Conservation (phyloP, 2,329 filamentous ascomycete species). For the Apiospora kogelbergensis region DNA sequence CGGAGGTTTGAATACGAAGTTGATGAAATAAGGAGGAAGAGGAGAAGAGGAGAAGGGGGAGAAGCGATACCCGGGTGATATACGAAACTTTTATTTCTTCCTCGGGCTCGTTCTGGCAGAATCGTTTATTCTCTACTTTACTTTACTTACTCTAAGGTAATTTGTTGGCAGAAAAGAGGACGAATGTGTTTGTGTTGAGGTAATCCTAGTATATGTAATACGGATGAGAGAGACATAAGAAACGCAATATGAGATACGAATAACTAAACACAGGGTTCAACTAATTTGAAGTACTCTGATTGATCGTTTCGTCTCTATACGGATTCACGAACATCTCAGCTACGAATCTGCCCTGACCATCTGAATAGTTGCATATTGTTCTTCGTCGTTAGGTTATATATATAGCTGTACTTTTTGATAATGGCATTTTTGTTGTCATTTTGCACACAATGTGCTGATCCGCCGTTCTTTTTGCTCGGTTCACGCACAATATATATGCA, state of each 20-base stretch:
- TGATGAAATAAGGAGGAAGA: background rate
- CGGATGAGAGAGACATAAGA: background rate
- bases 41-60: background rate
- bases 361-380: background rate
- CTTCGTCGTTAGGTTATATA: background rate
- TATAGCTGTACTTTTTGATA: background rate
- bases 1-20: constrained; percentile 52
- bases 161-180: background rate
- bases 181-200: background rate
- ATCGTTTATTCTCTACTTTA: too few relatives aligned
- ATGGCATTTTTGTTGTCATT: background rate
- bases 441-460: background rate
- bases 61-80: background rate
- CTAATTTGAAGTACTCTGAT: background rate
- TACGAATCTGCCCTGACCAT: background rate
- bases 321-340: too few relatives aligned
- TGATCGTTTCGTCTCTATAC: background rate
- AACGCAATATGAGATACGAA: constrained; percentile 9
- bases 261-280: background rate
- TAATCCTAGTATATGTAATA: background rate
- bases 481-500: background rate
- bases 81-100: background rate
- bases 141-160: too few relatives aligned
- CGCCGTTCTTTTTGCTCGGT: background rate
- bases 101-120: background rate